phyloP scores from a whole-genome alignment of 1,284 basidiomycete genomes.

The Somion occarium region DNA sequence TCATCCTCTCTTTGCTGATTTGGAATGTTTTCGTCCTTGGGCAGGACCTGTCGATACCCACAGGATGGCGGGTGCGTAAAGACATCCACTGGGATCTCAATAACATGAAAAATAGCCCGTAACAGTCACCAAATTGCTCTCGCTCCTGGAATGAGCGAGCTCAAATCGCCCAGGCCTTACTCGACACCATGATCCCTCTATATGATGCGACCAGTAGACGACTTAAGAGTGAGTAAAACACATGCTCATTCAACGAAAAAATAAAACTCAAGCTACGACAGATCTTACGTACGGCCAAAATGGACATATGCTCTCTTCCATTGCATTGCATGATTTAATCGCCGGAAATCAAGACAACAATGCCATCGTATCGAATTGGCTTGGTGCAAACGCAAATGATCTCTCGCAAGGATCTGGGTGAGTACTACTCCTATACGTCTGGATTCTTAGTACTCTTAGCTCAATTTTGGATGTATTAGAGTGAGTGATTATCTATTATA shows the following conservation, averaged over 20 bases:
- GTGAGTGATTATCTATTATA: too few species aligned
- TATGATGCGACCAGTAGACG: neutral
- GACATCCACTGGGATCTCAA: neutral
- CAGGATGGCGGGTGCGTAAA: conserved; percentile 3
- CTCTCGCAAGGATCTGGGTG: neutral
- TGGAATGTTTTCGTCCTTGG: neutral
- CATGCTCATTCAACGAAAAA: neutral
- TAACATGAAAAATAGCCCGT: neutral
- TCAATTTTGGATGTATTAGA: neutral
- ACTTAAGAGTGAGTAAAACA: neutral
- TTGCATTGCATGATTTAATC: conserved; percentile 5
- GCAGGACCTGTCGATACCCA: conserved; percentile 1
- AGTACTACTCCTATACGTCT: neutral
- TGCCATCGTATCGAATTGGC: neutral
- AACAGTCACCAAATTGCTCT: conserved; percentile 3
- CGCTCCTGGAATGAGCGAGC: neutral
- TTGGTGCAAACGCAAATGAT: neutral
- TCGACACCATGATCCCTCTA: conserved; percentile 3
- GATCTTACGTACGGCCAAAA: conserved; percentile 7
- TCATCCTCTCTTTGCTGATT: neutral
- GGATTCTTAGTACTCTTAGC: neutral
- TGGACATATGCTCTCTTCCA: conserved; percentile 5
- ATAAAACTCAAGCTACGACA: neutral
- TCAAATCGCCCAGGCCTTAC: neutral
- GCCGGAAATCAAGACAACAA: neutral